phyloP scores from a whole-genome alignment of 2,329 filamentous ascomycete genomes.

The Colletotrichum lindemuthianum region DNA sequence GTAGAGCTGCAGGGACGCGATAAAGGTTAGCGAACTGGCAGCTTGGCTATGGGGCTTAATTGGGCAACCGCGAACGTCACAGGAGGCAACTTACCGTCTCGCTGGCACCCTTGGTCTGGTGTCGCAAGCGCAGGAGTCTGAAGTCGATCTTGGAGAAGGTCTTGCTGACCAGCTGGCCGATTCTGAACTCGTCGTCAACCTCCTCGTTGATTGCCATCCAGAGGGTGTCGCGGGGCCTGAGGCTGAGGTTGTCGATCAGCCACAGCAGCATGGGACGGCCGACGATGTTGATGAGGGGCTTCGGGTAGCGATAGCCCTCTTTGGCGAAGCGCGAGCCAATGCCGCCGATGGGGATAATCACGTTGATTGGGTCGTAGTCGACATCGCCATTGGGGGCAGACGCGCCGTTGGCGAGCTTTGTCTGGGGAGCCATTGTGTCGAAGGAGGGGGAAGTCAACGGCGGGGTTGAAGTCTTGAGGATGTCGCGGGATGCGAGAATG shows the following conservation, averaged over 20 bases:
- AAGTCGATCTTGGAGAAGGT: conserved; percentile 41
- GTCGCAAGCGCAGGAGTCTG: conserved; percentile 39
- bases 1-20: conserved; percentile 38
- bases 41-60: neutral
- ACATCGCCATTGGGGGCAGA: conserved; percentile 21
- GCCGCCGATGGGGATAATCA: conserved; percentile 46
- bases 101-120: conserved; percentile 44
- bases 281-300: conserved; percentile 46
- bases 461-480: neutral
- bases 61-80: neutral
- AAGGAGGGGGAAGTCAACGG: neutral
- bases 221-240: conserved; percentile 40
- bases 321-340: conserved; percentile 44
- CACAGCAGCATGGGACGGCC: conserved; percentile 44
- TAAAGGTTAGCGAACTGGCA: conserved; percentile 3
- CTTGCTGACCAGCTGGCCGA: conserved; percentile 42
- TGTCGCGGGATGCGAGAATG: conserved; percentile 7
- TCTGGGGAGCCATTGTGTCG: conserved; percentile 26
- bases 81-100: conserved; percentile 39
- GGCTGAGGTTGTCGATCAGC: conserved; percentile 43
- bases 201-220: conserved; percentile 45
- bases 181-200: conserved; percentile 42
- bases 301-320: conserved; percentile 44
- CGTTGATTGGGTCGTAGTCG: conserved; percentile 40
- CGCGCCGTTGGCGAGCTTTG: conserved; percentile 26